Evolutionary conservation across 768 basidiomycete species (phyloP).

Genomic region (Suillus decipiens): DNA sequence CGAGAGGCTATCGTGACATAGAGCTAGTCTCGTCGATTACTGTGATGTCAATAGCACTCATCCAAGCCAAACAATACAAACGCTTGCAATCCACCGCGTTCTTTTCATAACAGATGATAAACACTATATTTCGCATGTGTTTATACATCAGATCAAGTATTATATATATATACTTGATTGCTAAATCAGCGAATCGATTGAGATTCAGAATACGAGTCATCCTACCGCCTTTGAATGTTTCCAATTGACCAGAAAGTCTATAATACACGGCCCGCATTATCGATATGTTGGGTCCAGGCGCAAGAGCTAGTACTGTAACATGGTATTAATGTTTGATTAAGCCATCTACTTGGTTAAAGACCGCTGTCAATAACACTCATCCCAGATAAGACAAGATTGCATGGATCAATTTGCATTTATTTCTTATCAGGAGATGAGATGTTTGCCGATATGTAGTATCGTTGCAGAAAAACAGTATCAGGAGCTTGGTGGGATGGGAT

Average conservation of each 20-base stretch:
- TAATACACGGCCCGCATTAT: background rate
- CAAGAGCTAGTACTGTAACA: background rate
- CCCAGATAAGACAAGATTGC: background rate
- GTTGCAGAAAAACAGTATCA: background rate
- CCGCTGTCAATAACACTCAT: background rate
- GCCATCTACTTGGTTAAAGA: background rate
- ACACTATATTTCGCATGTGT: background rate
- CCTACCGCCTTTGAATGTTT: background rate
- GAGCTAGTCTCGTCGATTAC: background rate
- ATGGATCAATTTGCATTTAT: background rate
- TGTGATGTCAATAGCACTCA: background rate
- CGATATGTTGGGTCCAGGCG: background rate
- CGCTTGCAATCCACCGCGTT: background rate
- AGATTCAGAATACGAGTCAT: background rate
- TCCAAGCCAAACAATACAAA: background rate
- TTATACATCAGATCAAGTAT: background rate
- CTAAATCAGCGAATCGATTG: background rate
- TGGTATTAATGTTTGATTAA: no score
- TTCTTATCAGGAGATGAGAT: background rate
- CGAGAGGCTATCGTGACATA: background rate
- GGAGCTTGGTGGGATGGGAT: background rate
- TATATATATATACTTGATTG: background rate
- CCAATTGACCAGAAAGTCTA: background rate
- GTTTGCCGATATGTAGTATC: background rate
- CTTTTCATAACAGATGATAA: background rate